Evolutionary conservation across 768 basidiomycete genomes (phyloP).

Genomic region (Suillus paluster): DNA sequence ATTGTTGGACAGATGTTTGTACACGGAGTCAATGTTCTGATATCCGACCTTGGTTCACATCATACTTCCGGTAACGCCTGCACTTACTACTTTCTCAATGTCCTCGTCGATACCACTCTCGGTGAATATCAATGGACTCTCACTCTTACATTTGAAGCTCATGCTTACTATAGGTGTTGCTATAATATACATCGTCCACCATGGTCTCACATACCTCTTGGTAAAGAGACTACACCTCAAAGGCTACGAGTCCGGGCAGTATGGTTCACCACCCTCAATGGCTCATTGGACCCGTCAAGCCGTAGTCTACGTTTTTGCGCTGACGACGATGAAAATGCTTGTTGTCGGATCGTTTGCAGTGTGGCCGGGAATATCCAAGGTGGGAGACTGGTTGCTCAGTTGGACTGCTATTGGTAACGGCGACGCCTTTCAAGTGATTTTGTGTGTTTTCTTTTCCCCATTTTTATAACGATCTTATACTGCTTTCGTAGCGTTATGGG

Average conservation of each 20-base stretch:
- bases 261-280: constrained; percentile 82
- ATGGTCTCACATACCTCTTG: constrained; percentile 64
- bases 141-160: constrained; percentile 10
- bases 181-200: constrained; percentile 76
- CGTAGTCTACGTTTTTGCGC: constrained; percentile 77
- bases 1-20: constrained; percentile 84
- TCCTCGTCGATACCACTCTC: constrained; percentile 75
- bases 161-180: constrained; percentile 65
- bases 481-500: constrained; percentile 74
- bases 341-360: constrained; percentile 78
- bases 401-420: constrained; percentile 72
- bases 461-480: constrained; percentile 13
- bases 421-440: constrained; percentile 74
- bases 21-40: constrained; percentile 76
- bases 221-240: constrained; percentile 66
- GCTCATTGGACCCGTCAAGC: constrained; percentile 78
- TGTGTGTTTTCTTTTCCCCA: constrained; percentile 53
- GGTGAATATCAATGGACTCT: constrained; percentile 52
- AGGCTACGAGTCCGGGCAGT: constrained; percentile 86
- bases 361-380: constrained; percentile 68
- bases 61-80: constrained; percentile 83
- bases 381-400: constrained; percentile 87
- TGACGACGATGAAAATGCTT: constrained; percentile 89
- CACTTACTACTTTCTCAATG: constrained; percentile 90
- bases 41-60: constrained; percentile 77